These are phyloP conservation scores for Cyclotella baltica DNA, from an alignment of 108 stramenopile species.

Conservation along the genomic window DNA sequence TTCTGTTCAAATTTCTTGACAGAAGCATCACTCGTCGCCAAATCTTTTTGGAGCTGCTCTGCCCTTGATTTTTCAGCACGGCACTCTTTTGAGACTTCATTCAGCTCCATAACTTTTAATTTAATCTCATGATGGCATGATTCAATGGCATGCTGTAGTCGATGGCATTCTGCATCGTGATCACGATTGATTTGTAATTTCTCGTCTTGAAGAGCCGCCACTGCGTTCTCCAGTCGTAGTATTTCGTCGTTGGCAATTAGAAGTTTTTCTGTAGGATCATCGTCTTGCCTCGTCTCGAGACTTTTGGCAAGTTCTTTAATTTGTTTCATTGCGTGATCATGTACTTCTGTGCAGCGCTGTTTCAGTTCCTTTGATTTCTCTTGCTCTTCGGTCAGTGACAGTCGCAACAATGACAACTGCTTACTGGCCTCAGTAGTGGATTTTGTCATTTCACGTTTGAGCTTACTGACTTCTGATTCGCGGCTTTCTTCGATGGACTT, in stretches of 20 bases:
- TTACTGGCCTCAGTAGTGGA: slow-evolving; percentile 10
- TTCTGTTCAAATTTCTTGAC: slow-evolving; percentile 29
- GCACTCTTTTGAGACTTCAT: slow-evolving; percentile 6
- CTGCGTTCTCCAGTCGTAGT: slow-evolving; percentile 26
- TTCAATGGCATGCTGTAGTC: slow-evolving; percentile 47
- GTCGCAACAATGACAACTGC: slow-evolving; percentile 19
- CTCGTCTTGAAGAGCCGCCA: slow-evolving; percentile 28
- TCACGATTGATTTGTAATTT: slow-evolving; percentile 3
- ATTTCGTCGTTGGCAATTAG: slow-evolving; percentile 33
- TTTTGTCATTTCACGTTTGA: neutral
- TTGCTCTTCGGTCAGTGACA: slow-evolving; percentile 28
- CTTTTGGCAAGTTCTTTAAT: slow-evolving; percentile 35
- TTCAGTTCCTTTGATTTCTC: slow-evolving; percentile 23
- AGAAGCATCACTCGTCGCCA: slow-evolving; percentile 16
- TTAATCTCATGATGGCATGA: slow-evolving; percentile 32
- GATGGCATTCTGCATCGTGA: slow-evolving; percentile 27
- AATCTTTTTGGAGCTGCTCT: slow-evolving; percentile 13
- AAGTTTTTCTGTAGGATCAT: slow-evolving; percentile 33
- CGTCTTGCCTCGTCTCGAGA: slow-evolving; percentile 9
- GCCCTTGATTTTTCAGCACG: slow-evolving; percentile 9
- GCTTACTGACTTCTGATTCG: slow-evolving; percentile 3
- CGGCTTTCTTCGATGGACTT: slow-evolving; percentile 8
- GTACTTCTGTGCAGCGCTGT: slow-evolving; percentile 28
- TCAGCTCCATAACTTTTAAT: slow-evolving; percentile 24
- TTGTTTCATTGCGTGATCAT: slow-evolving; percentile 29